Conservation (phyloP, 352 stramenopile species). For the Globisporangium acanthophoron region DNA sequence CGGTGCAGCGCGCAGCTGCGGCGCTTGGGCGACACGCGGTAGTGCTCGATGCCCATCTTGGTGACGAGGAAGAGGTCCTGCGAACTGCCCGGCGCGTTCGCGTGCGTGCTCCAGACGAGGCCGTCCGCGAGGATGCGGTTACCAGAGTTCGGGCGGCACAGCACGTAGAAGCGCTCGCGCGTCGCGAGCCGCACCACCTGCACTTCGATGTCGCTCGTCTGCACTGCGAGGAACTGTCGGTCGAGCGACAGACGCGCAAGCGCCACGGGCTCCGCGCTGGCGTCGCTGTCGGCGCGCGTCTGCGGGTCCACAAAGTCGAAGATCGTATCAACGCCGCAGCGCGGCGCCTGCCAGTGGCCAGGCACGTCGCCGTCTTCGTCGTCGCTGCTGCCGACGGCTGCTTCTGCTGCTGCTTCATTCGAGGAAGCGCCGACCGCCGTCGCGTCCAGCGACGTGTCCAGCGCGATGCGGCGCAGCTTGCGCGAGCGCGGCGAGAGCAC, state of each 20-base stretch:
- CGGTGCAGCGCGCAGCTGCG: slow-evolving; percentile 51
- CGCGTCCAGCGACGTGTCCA: slow-evolving; percentile 24
- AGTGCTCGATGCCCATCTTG: slow-evolving; percentile 69
- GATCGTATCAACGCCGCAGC: slow-evolving; percentile 21
- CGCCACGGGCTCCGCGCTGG: slow-evolving; percentile 16
- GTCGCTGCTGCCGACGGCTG: slow-evolving; percentile 4
- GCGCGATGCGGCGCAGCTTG: slow-evolving; percentile 35
- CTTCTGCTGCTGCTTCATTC: not conserved
- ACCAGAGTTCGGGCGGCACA: slow-evolving; percentile 59
- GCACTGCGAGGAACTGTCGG: slow-evolving; percentile 59
- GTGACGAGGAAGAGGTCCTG: slow-evolving; percentile 78
- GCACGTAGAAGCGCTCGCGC: slow-evolving; percentile 51
- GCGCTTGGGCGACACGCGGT: slow-evolving; percentile 56
- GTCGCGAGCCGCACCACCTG: slow-evolving; percentile 51
- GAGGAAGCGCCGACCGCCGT: not conserved
- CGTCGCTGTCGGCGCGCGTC: not conserved
- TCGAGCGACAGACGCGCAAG: slow-evolving; percentile 58
- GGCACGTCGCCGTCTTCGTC: not conserved
- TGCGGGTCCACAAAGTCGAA: slow-evolving; percentile 34
- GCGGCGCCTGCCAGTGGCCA: not conserved
- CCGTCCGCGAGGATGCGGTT: slow-evolving; percentile 59
- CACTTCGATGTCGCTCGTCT: slow-evolving; percentile 82
- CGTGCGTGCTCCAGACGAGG: slow-evolving; percentile 65
- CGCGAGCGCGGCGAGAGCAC: slow-evolving; percentile 27
- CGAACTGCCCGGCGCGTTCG: slow-evolving; percentile 29